Base-by-base conservation (phyloP, 2,329 filamentous ascomycete genomes). In the Lachnellula hyalina region DNA sequence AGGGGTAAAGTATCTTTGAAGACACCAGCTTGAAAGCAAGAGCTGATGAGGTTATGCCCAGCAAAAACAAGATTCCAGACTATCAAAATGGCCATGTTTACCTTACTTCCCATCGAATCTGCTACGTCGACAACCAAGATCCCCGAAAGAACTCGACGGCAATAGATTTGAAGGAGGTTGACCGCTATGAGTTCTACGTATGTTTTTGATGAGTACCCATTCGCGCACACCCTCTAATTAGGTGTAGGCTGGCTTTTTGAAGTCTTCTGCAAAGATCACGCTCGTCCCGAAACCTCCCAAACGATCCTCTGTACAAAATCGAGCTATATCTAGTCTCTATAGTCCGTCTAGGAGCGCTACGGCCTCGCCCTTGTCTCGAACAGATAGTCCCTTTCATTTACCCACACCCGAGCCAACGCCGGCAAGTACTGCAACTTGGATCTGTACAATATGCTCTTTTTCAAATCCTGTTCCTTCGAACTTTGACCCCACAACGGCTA, bases 11-110 rank as follows among this genome's bases (percentile, higher is more conserved):
- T 49, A 47, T 49, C 47, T 46, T 17, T 47, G 49, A 23, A 21
- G 36, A 46, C 14, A 41, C 4, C 12, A 19, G 21, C 15, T 23
- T n/a, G 40, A 23, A 47, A 46, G 52, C 7, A 35, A 51, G 8
- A 41, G 44, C 40, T 61, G 19, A 58, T 42, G 25, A 47, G 25
- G 35, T 25, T 36, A 47, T 34, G 8, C 47, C 12, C 52, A 96
- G 91, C 64, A 97, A 96, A 76, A 94, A 86, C 77, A 99, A 99
- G 76, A 86, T 99, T 52, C 87, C 90, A 36, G 85, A 92, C 68
- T 90, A 95, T 63, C 94, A 99, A 71, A 90, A 96, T 75, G 94
- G 94, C 50, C 91, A 96, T 75, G 90, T 94, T 53, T 99, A 99
- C 71, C 73, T 99, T 72, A 99, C 94, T 17, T 96, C 94, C 8